Evolutionary conservation across 208 protist species (phyloP).

Genomic region (Crithidia thermophila): DNA sequence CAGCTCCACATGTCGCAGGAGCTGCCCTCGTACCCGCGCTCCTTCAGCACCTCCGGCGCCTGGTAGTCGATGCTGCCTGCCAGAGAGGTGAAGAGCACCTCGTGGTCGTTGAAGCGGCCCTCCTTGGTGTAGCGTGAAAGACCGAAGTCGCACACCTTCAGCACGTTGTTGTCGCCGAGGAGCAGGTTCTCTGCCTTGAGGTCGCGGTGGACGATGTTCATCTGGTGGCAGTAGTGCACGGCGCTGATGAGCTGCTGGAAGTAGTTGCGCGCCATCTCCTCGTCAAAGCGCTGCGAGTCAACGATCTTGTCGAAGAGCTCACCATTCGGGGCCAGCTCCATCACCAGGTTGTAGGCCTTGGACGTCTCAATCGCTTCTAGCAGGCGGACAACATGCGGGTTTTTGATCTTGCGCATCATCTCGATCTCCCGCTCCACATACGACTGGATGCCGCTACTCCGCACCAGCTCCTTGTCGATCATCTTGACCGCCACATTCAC

Average conservation of each 20-base stretch:
- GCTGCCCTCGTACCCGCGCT: constrained; percentile 92
- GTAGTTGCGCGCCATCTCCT: constrained; percentile 81
- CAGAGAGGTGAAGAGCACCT: constrained; percentile 80
- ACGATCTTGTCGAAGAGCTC: constrained; percentile 98
- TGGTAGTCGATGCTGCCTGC: constrained; percentile 92
- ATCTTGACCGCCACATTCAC: constrained; percentile 92
- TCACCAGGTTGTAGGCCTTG: constrained; percentile 97
- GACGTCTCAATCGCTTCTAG: constrained; percentile 96
- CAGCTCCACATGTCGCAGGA: constrained; percentile 97
- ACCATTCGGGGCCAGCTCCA: constrained; percentile 98
- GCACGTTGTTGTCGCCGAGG: constrained; percentile 72
- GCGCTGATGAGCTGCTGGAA: constrained; percentile 93
- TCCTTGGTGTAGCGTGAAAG: constrained; percentile 91
- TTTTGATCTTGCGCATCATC: constrained; percentile 97
- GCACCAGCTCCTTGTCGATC: constrained; percentile 85
- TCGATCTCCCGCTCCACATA: constrained; percentile 96
- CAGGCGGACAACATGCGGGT: constrained; percentile 93
- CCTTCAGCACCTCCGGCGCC: constrained; percentile 88
- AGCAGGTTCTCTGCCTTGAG: constrained; percentile 95
- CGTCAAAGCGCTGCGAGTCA: constrained; percentile 83
- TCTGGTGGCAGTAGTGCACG: constrained; percentile 92
- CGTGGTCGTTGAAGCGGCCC: constrained; percentile 57
- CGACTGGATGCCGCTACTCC: constrained; percentile 58
- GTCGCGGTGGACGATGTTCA: constrained; percentile 93
- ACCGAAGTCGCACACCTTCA: constrained; percentile 94